Percentiles rank a stretch among this genome's conserved stretches.
Conservation (phyloP, 2,329 filamentous ascomycete species). For the Cladosporium oxysporum region DNA sequence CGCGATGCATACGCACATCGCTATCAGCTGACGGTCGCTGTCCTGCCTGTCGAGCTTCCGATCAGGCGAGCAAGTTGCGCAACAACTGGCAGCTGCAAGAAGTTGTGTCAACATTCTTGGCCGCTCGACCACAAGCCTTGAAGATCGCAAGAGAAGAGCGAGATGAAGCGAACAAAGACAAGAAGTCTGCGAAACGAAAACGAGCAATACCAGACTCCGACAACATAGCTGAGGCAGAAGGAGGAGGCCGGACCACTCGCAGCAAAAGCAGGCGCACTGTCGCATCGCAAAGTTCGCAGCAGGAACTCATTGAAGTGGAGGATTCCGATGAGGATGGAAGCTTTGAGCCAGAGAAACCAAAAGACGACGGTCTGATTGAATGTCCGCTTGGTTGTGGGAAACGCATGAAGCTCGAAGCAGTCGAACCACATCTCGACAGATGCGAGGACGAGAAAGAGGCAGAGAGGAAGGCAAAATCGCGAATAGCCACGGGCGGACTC, state of each 20-base stretch:
- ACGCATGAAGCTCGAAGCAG: slow-evolving; percentile 76
- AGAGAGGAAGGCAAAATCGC: slow-evolving; percentile 27
- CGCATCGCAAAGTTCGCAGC: slow-evolving; percentile 32
- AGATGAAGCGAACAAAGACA: slow-evolving; percentile 27
- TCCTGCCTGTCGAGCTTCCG: slow-evolving; percentile 74
- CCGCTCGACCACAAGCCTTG: slow-evolving; percentile 63
- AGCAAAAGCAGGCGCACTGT: slow-evolving; percentile 39
- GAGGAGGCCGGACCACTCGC: slow-evolving; percentile 39
- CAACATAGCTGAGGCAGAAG: slow-evolving; percentile 32
- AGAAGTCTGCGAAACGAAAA: slow-evolving; percentile 55
- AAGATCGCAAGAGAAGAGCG: slow-evolving; percentile 56
- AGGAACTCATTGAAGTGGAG: slow-evolving; percentile 36
- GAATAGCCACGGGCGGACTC: slow-evolving; percentile 24
- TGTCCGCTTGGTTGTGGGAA: slow-evolving; percentile 78
- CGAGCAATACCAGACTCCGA: slow-evolving; percentile 38
- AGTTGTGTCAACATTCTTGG: slow-evolving; percentile 75
- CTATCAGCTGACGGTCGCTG: slow-evolving; percentile 83
- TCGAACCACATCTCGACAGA: slow-evolving; percentile 79
- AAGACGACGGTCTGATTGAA: slow-evolving; percentile 72
- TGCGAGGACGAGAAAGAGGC: slow-evolving; percentile 50
- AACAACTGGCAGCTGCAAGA: slow-evolving; percentile 86
- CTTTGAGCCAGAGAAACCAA: slow-evolving; percentile 34
- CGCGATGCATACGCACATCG: slow-evolving; percentile 86
- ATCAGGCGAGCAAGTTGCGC: slow-evolving; percentile 82
- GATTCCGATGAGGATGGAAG: slow-evolving; percentile 44